Conservation (phyloP, 306 rosid genomes). For the Lagenaria siceraria region DNA sequence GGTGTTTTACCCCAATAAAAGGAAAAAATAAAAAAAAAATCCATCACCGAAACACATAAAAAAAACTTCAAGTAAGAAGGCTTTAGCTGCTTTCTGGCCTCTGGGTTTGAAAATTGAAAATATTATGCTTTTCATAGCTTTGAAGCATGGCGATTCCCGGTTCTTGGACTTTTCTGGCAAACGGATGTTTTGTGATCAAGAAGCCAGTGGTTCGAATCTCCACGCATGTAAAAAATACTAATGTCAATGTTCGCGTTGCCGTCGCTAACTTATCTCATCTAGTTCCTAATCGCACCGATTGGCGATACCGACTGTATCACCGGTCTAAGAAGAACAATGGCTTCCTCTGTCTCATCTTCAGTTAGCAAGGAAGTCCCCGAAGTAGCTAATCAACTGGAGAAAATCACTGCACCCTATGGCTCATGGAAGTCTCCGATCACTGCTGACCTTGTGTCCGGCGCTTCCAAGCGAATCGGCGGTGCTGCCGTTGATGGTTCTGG, state of each 20-base stretch:
- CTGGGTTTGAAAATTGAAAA: too few species aligned
- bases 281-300: not conserved
- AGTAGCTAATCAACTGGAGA: not conserved
- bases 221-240: too few species aligned
- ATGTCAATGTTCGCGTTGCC: not conserved
- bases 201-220: too few species aligned
- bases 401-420: slow-evolving; percentile 55
- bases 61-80: too few species aligned
- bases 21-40: too few species aligned
- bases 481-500: slow-evolving; percentile 53
- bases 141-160: not conserved
- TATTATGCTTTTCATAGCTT: not conserved
- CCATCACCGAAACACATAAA: too few species aligned
- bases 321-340: slow-evolving; percentile 19
- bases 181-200: too few species aligned
- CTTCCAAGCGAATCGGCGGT: slow-evolving; percentile 65
- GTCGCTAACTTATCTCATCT: not conserved
- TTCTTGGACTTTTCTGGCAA: too few species aligned
- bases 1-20: too few species aligned
- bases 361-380: not conserved
- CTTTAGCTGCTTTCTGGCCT: too few species aligned
- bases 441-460: slow-evolving; percentile 72
- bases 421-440: slow-evolving; percentile 91
- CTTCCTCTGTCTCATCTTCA: slow-evolving; percentile 22
- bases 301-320: not conserved